Base-by-base conservation (phyloP, 1,139 yeast genomes). In the Nakaseomyces bracarensis region DNA sequence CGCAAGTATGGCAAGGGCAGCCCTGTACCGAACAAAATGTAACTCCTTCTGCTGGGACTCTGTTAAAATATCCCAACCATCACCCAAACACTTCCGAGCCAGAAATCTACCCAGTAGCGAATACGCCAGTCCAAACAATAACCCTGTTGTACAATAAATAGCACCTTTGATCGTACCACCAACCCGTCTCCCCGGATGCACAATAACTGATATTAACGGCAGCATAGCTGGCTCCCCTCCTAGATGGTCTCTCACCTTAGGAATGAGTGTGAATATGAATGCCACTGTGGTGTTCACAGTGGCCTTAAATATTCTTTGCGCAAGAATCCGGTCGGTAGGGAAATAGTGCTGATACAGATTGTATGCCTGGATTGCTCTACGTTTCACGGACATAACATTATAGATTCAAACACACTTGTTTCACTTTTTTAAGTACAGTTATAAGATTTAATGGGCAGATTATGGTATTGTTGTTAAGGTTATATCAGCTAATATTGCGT, bases 161-260 rank as follows among this genome's bases (percentile, higher is more conserved):
- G 64, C 62, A 16, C 68, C 65, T 46, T 71, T 73, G 25, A 72
- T 60, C 56, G 71, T 70, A 9, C 71, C 67, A 25, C 75, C 72
- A 1, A 69, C 60, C 37, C 77, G 60, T 45, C 74, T 60, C 0
- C 75, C 75, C 1, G 75, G 75, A 49, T 71, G 74, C 25, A 69
- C 67, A 50, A 69, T 68, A 13, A 70, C 74, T 1, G 74, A 64
- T 2, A 69, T 62, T 34, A 72, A 49, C 0, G 72, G 69, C 21
- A 69, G 52, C 63, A 72, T 63, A 13, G 70, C 68, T 1, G 71
- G 67, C 34, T 69, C 65, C 1, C 53, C 49, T 3, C 75, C 75
- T n/a, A 71, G 42, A 11, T 50, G 55, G 4, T 41, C 46, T 22
- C 66, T 47, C 1, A 67, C 63, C 7, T 57, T 57, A 1, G 68